Evolutionary conservation across 306 rosid species (phyloP), one percentile per base, ranked within the genome.

Genomic region (Gleditsia sinensis): DNA sequence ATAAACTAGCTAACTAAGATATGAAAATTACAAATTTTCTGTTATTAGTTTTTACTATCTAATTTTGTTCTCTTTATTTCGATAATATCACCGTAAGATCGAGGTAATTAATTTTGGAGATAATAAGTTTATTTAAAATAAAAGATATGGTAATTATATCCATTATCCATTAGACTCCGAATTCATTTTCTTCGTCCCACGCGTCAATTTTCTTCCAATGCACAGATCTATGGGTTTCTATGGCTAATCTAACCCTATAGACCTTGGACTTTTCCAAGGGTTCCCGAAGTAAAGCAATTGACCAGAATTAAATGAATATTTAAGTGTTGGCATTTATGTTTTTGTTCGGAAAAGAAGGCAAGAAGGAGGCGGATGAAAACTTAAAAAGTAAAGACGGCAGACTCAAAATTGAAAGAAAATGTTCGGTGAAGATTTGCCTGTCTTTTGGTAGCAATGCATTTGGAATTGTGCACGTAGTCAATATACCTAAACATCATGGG

Each of bases 381-480:
- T n/a, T 46, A 39, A 16, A 39, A 69, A 48, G 3, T 33, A 17
- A 34, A 46, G 30, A 20, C 4, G 42, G 25, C 13, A 7, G 53
- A 16, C 19, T 46, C 36, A 24, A n/a, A 5, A 66, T 53, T 9
- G 50, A 17, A 42, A n/a, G 43, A 20, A 50, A 10, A 54, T 27
- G 70, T 65, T 79, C 23, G 74, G 62, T 45, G 17, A 45, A 27
- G 16, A 65, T 19, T 49, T 23, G 69, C 23, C 21, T 56, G 16
- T 56, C 63, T 20, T 53, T 51, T 69, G 75, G 75, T 51, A 37
- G 64, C 36, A 69, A 12, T 36, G 50, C 75, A 69, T 53, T 69
- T 34, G 37, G 63, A 69, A 36, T 33, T 20, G 21, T 34, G 49
- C 49, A 50, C 32, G 33, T 7, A 54, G 60, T 69, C 73, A 69